Base-by-base conservation (phyloP, 2,329 filamentous ascomycete species). In the Daldinia sp. region DNA sequence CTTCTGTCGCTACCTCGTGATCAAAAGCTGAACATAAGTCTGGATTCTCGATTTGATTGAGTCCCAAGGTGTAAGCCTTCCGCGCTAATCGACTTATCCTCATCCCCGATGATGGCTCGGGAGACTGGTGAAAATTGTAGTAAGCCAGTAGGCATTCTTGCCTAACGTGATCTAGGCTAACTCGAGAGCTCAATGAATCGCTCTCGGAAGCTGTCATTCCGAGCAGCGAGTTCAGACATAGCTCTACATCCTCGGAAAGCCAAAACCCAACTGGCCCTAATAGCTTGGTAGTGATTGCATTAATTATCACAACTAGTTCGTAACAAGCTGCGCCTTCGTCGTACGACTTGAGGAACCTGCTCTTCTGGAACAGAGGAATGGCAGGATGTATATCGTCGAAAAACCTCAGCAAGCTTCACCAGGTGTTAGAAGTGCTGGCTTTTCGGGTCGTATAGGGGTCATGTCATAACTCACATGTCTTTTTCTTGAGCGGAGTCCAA, bases 81-180 rank as follows among this genome's bases (percentile, higher is more conserved):
- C 79, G 76, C 2, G 77, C 77, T 9, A 81, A 61, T 44, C 73
- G 73, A 23, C 77, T 72, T 10, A 79, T 76, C 6, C 77, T 73
- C 69, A 78, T 72, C 78, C 79, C 80, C 1, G 78, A 68, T 9
- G 73, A 67, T 2, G 75, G 68, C 2, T 79, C 78, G 0, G 79
- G 78, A 60, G 75, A 78, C 61, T 80, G 78, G 63, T 80, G 78
- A 44, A 81, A 81, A 33, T 78, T 75, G 56, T 80, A 81, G 57
- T 78, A 80, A 4, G 78, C 77, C 9, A 81, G 72, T 7, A 81
- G 39, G 39, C 73, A 80, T 53, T 78, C 78, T 42, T 76, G 74
- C 51, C 77, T 74, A 33, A 79, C 77, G 15, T 74, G 72, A 48
- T 78, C 71, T 5, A 81, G 68, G 12, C 30, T 56, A n/a, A 39